Evolutionary conservation across 2,329 filamentous ascomycete genomes (phyloP).

Genomic region (Cladosporium austrohemisphaericum): DNA sequence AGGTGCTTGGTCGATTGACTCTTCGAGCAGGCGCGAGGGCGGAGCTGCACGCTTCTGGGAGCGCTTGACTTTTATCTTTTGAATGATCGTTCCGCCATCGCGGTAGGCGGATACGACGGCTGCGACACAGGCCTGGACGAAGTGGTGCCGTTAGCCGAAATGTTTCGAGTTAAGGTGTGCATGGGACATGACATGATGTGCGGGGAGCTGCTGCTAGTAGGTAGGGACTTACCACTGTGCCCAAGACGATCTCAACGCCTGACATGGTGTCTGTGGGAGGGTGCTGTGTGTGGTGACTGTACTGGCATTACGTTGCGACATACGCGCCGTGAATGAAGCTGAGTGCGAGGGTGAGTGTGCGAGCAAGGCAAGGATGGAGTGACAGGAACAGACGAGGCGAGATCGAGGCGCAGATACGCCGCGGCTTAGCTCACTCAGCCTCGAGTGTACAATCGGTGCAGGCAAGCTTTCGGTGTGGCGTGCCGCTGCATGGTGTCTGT

Average conservation of each 20-base stretch:
- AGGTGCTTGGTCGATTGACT: conserved; percentile 30
- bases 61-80: conserved; percentile 32
- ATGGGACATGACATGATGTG: not conserved
- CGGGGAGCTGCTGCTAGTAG: not conserved
- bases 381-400: not conserved
- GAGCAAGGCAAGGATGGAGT: not conserved
- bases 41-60: conserved; percentile 28
- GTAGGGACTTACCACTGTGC: conserved; percentile 13
- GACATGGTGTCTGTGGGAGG: conserved; percentile 3
- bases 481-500: not conserved
- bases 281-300: not conserved
- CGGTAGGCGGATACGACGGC: conserved; percentile 26
- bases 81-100: conserved; percentile 30
- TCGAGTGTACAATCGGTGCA: not conserved
- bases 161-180: not conserved
- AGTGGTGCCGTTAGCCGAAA: conserved; percentile 1
- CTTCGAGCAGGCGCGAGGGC: conserved; percentile 30
- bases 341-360: not conserved
- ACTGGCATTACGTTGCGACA: not conserved
- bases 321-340: not conserved
- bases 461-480: not conserved
- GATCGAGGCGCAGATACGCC: conserved; percentile 1
- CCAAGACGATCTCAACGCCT: conserved; percentile 10
- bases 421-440: conserved; percentile 5
- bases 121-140: conserved; percentile 26